Base-by-base conservation (phyloP, 768 basidiomycete genomes). In the Lyophyllum shimeji region DNA sequence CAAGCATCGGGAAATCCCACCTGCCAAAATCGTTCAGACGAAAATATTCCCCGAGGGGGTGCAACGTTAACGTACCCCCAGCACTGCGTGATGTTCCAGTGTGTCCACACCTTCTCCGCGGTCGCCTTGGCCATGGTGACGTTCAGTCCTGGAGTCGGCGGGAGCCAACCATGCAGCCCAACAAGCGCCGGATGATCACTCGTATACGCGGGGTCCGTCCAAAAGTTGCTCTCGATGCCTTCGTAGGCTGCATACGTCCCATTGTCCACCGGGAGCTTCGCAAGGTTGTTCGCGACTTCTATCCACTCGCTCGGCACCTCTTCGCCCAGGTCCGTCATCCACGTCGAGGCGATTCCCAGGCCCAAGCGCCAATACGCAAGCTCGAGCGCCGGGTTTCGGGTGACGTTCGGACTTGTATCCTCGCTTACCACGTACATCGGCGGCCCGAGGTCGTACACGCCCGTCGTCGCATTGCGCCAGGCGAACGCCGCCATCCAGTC, bases 1-100 rank as follows among this genome's bases (percentile, higher is more conserved):
- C 83, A 2, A 84, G 76, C 78, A 84, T 80, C 0, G 82, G 81
- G 59, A 83, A 84, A 63, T 84, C 84, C 84, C 83, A 85, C 33
- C 82, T 37, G 25, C 6, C 39, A 7, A 34, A 40, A 44, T 24
- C 7, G 27, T 20, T 46, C 37, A 52, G 53, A 20, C 37, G n/a
- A 5, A 18, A 39, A 52, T 25, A 39, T 18, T 34, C 44, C n/a
- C 11, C 34, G 6, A 5, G 7, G 18, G 18, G 25, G 37, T 13
- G 33, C 18, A 20, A 63, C 78, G 63, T 56, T 80, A 20, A 63
- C 78, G 63, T 56, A 81, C 77, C 80, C 81, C 81, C 81, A 83
- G 55, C 75, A 77, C 55, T 81, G 76, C 8, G 76, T 76, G 31
- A 77, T 70, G 57, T 83, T 84, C 83, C 84, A 85, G 47, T 71